A percentile compares a stretch with the other conserved stretches of the same genome.
Conservation (phyloP, 164 flowering plant species). For the Vitis riparia region DNA sequence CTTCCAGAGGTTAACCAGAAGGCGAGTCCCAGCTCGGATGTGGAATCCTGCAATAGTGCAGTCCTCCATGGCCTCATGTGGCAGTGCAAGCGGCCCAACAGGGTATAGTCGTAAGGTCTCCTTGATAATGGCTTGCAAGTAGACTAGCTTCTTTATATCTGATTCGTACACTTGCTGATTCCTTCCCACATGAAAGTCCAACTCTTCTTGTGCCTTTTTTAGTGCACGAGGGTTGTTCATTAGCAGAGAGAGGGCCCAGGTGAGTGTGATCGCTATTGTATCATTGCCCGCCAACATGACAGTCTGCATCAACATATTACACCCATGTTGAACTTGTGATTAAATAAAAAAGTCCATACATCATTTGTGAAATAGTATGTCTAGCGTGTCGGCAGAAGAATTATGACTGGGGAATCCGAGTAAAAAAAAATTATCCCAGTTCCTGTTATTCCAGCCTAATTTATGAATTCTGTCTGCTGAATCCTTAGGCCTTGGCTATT, state of each 20-base stretch:
- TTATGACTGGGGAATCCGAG: no score
- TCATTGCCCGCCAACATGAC: conserved; percentile 22
- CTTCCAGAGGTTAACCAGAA: conserved; percentile 37
- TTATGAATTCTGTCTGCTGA: no score
- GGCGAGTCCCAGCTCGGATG: conserved; percentile 24
- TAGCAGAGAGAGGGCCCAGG: conserved; percentile 23
- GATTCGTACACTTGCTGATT: conserved; percentile 28
- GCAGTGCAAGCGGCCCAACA: conserved; percentile 12
- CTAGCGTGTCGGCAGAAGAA: not conserved
- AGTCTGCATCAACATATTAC: conserved; percentile 8
- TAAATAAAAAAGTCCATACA: no score
- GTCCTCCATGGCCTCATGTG: conserved; percentile 24
- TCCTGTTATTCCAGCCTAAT: no score
- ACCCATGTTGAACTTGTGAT: not conserved
- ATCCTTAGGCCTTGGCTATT: no score
- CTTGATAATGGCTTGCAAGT: conserved; percentile 29
- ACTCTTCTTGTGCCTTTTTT: conserved; percentile 25
- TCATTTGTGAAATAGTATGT: not conserved
- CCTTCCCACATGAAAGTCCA: conserved; percentile 22
- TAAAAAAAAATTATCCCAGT: no score
- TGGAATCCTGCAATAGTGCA: conserved; percentile 28
- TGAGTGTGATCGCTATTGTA: conserved; percentile 19
- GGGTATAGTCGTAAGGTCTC: conserved; percentile 25
- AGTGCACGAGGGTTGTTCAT: conserved; percentile 20
- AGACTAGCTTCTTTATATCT: conserved; percentile 24